Percentiles rank a stretch among this genome's conserved stretches.
phyloP scores from a whole-genome alignment of 1,284 basidiomycete genomes.

The Inonotus obliquus region DNA sequence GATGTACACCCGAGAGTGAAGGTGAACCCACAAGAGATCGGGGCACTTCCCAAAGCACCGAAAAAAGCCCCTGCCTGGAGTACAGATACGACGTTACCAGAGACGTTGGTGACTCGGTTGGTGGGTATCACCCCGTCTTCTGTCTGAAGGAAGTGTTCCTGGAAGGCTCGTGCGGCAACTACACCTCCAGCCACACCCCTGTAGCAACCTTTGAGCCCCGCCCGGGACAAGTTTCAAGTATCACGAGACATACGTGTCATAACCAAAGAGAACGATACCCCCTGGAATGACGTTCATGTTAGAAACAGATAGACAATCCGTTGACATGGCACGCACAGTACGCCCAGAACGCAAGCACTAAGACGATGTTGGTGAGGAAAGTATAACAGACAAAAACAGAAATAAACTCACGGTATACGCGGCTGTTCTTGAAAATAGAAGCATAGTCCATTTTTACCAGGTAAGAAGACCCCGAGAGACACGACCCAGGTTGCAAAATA shows the following conservation, averaged over 20 bases:
- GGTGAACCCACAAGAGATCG: conserved; percentile 47
- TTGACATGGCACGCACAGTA: not conserved
- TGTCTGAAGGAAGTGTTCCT: conserved; percentile 50
- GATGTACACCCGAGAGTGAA: not conserved
- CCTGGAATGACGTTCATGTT: conserved; percentile 30
- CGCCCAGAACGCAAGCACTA: not conserved
- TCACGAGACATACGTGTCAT: conserved; percentile 53
- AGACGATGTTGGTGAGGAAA: conserved; percentile 41
- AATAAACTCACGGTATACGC: conserved; percentile 50
- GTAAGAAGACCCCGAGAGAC: not conserved
- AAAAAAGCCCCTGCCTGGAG: conserved; percentile 81
- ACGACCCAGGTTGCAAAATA: not conserved
- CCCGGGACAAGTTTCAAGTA: not conserved
- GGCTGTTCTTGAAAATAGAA: conserved; percentile 45
- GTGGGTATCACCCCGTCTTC: conserved; percentile 34
- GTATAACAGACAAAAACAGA: conserved; percentile 55
- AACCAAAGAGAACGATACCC: conserved; percentile 78
- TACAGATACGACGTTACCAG: conserved; percentile 67
- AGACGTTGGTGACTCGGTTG: conserved; percentile 42
- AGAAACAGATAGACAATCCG: not conserved
- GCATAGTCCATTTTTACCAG: not conserved
- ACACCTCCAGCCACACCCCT: conserved; percentile 62
- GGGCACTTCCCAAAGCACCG: conserved; percentile 63
- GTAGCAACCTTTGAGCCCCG: not conserved
- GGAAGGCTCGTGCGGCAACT: conserved; percentile 59